A percentile compares a stretch with the other conserved stretches of the same genome.
Conservation (phyloP, 495 filamentous ascomycete species). For the Neurospora tetrasperma region DNA sequence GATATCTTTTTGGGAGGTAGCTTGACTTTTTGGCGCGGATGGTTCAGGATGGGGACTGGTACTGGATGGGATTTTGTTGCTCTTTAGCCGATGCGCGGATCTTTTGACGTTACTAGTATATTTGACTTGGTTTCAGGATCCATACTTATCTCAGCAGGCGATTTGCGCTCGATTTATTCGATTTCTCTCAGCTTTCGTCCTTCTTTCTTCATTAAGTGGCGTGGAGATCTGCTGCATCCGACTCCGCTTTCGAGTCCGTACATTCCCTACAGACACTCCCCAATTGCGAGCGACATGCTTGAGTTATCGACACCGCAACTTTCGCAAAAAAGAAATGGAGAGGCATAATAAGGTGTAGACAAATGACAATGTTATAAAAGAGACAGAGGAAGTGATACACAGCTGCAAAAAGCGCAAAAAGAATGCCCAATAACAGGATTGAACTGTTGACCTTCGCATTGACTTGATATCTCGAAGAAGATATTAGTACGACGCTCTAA, state of each 20-base stretch:
- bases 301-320: not conserved
- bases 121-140: not conserved
- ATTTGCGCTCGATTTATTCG: not conserved
- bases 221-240: not conserved
- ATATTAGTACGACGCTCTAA: no score
- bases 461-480: no score
- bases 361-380: not conserved
- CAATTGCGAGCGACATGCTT: not conserved
- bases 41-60: not conserved
- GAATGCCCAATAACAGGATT: not conserved
- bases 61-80: not conserved
- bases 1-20: not conserved
- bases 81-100: not conserved
- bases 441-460: not conserved
- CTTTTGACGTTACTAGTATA: not conserved
- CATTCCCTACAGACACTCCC: not conserved
- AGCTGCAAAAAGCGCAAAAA: not conserved
- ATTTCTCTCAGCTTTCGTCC: not conserved
- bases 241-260: not conserved
- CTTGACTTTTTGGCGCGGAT: not conserved
- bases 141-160: not conserved
- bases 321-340: not conserved
- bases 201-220: not conserved
- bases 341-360: not conserved
- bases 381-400: not conserved